Conservation (phyloP, 371 early-diverging fungal species). For the Nematocida ironsii region DNA sequence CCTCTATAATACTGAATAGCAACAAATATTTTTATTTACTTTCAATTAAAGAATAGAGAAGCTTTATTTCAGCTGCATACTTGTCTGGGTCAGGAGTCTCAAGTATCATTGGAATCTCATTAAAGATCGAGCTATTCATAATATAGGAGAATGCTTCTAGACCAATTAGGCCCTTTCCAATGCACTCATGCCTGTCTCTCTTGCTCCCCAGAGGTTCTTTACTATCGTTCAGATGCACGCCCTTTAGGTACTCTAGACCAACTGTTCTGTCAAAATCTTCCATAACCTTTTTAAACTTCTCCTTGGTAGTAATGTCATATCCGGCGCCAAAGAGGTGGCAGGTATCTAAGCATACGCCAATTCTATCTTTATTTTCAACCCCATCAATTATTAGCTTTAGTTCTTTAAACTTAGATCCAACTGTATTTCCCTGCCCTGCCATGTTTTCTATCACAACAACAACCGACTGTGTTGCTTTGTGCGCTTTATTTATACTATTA, state of each 20-base stretch:
- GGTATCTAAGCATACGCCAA: conserved; percentile 75
- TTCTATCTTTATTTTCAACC: conserved; percentile 71
- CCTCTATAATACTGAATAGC: too few relatives aligned
- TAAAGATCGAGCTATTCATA: conserved; percentile 72
- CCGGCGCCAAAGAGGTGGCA: conserved; percentile 75
- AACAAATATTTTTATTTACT: not conserved
- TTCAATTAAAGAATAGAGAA: conserved; percentile 55
- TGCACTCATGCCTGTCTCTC: conserved; percentile 73
- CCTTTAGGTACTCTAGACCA: conserved; percentile 72
- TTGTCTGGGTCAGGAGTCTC: conserved; percentile 72
- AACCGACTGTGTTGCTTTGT: conserved; percentile 68
- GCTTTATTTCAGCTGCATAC: conserved; percentile 64
- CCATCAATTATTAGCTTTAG: conserved; percentile 71
- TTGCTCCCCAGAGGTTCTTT: conserved; percentile 69
- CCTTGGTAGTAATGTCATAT: conserved; percentile 72
- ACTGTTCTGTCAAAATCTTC: conserved; percentile 71
- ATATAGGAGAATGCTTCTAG: conserved; percentile 72
- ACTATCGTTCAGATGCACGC: conserved; percentile 74
- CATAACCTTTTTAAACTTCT: conserved; percentile 71
- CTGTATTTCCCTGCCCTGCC: conserved; percentile 73
- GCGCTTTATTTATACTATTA: conserved; percentile 71
- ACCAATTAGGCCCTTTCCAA: conserved; percentile 74
- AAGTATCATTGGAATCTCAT: conserved; percentile 72
- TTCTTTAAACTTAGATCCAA: conserved; percentile 73
- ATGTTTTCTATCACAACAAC: conserved; percentile 73